These are phyloP conservation scores for Ascocoryne sarcoides DNA, from an alignment of 2,329 filamentous ascomycete genomes.

Conservation along the genomic window DNA sequence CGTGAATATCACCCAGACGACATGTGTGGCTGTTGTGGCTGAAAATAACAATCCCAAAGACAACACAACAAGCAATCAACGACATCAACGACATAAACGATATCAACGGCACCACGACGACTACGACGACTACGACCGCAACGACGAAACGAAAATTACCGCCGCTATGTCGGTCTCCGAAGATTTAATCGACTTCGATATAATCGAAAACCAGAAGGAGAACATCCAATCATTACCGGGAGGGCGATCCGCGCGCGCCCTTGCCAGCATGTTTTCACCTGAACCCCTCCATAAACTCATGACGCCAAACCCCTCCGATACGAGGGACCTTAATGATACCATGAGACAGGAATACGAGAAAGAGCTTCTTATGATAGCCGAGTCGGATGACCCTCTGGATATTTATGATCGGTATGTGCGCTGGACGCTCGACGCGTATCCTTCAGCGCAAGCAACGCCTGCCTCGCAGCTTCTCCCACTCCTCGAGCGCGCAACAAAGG, in stretches of 20 bases:
- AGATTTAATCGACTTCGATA: constrained; percentile 67
- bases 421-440: constrained; percentile 94
- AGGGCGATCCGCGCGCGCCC: constrained; percentile 79
- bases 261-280: constrained; percentile 73
- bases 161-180: constrained; percentile 37
- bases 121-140: no score
- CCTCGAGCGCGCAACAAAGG: constrained; percentile 85
- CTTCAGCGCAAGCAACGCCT: constrained; percentile 82
- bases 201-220: constrained; percentile 95
- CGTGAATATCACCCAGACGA: no score
- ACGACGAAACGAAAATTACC: constrained; percentile 5
- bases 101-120: constrained; percentile 11
- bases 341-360: constrained; percentile 78
- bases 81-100: constrained; percentile 1
- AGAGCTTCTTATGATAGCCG: constrained; percentile 67
- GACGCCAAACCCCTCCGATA: constrained; percentile 61
- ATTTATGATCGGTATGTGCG: constrained; percentile 94
- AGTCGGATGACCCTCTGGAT: constrained; percentile 91
- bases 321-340: constrained; percentile 67
- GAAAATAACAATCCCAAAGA: no score
- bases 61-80: no score
- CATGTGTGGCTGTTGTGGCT: no score
- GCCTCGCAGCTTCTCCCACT: constrained; percentile 84
- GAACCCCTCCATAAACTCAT: constrained; percentile 48
- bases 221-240: constrained; percentile 92